Conservation (phyloP, 306 rosid species). For the Prinsepia uniflora region DNA sequence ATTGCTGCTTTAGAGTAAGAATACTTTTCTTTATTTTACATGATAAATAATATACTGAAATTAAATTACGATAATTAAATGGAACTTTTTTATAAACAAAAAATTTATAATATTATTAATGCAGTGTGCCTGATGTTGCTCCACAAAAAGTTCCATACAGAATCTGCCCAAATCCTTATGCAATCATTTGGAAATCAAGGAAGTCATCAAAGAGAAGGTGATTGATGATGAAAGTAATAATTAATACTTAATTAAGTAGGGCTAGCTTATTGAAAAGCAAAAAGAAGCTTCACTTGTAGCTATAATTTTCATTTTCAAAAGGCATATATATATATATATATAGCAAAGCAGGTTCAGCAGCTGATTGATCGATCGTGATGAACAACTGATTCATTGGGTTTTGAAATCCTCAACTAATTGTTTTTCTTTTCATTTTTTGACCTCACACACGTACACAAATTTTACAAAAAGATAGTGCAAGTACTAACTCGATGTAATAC, state of each 20-base stretch:
- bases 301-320: neutral
- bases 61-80: neutral
- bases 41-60: neutral
- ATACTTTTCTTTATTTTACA: neutral
- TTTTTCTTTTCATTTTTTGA: neutral
- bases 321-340: too few relatives aligned
- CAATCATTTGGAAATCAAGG: conserved; percentile 84
- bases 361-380: too few relatives aligned
- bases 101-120: neutral
- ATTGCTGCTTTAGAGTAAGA: conserved; percentile 59
- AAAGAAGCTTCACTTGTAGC: neutral
- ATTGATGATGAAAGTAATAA: neutral
- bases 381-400: neutral
- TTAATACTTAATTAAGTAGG: too few relatives aligned
- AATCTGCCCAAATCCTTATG: conserved; percentile 78
- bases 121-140: conserved; percentile 56
- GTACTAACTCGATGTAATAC: neutral
- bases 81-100: too few relatives aligned
- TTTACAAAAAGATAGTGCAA: neutral
- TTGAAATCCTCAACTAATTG: neutral
- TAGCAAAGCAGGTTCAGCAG: neutral
- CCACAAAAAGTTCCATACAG: conserved; percentile 67
- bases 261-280: too few relatives aligned
- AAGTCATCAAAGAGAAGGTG: conserved; percentile 49
- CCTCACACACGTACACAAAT: conserved; percentile 9